Evolutionary conservation across 2,329 filamentous ascomycete genomes (phyloP).

Genomic region (Paradendryphiella salina): DNA sequence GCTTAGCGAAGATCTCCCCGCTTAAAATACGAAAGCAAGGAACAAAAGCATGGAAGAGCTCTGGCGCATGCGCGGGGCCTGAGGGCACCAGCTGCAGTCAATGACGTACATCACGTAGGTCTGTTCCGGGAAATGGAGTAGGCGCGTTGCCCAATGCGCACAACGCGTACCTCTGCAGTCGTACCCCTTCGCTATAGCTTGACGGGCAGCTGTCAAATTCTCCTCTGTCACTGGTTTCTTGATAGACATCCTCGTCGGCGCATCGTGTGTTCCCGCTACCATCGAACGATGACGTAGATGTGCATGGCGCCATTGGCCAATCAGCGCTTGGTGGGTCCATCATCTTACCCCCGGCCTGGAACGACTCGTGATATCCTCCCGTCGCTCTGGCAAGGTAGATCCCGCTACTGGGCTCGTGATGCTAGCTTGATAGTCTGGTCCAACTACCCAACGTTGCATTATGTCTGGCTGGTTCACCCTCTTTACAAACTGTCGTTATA

Average conservation of each 20-base stretch:
- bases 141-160: conserved; percentile 18
- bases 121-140: conserved; percentile 12
- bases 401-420: conserved; percentile 9
- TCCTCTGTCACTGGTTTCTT: conserved; percentile 23
- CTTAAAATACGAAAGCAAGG: conserved; percentile 23
- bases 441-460: conserved; percentile 2
- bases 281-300: conserved; percentile 23
- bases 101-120: conserved; percentile 24
- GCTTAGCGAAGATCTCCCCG: conserved; percentile 8
- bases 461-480: conserved; percentile 52
- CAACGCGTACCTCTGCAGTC: conserved; percentile 6
- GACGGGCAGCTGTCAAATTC: conserved; percentile 6
- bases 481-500: conserved; percentile 53
- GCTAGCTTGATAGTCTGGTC: neutral
- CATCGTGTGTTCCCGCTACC: conserved; percentile 12
- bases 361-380: conserved; percentile 9
- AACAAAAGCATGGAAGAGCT: conserved; percentile 12
- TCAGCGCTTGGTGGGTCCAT: conserved; percentile 10
- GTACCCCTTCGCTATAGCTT: conserved; percentile 8
- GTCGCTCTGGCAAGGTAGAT: conserved; percentile 4
- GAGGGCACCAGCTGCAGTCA: conserved; percentile 6
- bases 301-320: conserved; percentile 12
- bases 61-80: conserved; percentile 8
- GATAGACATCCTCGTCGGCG: conserved; percentile 10
- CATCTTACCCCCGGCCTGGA: conserved; percentile 9